Conservation (phyloP, 139 green algal genomes). For the Mesotaenium endlicherianum region DNA sequence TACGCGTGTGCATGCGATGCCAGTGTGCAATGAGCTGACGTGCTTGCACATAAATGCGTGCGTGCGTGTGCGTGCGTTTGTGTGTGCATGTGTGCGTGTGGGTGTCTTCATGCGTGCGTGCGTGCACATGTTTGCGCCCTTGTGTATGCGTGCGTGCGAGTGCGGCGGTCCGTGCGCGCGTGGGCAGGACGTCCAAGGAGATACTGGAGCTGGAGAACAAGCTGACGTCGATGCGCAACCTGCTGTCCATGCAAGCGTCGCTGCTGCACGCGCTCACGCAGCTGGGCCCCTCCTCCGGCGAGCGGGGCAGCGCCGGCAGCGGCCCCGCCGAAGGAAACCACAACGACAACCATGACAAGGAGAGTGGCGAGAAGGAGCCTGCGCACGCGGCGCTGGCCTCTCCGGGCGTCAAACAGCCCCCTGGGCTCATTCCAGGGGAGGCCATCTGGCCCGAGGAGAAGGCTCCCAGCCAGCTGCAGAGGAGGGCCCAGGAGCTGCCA, state of each 20-base stretch:
- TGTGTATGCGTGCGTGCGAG: background rate
- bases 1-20: too few species aligned
- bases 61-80: background rate
- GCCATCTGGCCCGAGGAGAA: background rate
- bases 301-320: background rate
- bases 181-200: constrained; percentile 38
- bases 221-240: constrained; percentile 27
- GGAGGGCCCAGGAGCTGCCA: background rate
- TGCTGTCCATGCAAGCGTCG: constrained; percentile 9
- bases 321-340: background rate
- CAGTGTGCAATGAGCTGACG: too few species aligned
- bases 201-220: constrained; percentile 38
- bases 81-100: background rate
- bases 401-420: background rate
- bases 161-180: background rate
- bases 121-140: background rate
- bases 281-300: background rate
- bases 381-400: background rate
- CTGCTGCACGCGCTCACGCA: constrained; percentile 30
- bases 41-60: too few species aligned
- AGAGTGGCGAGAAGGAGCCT: background rate
- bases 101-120: background rate
- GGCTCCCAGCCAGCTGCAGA: background rate
- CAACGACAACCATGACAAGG: background rate
- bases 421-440: background rate